phyloP scores from a whole-genome alignment of 1,284 basidiomycete species.

The Pseudozyma thailandica region DNA sequence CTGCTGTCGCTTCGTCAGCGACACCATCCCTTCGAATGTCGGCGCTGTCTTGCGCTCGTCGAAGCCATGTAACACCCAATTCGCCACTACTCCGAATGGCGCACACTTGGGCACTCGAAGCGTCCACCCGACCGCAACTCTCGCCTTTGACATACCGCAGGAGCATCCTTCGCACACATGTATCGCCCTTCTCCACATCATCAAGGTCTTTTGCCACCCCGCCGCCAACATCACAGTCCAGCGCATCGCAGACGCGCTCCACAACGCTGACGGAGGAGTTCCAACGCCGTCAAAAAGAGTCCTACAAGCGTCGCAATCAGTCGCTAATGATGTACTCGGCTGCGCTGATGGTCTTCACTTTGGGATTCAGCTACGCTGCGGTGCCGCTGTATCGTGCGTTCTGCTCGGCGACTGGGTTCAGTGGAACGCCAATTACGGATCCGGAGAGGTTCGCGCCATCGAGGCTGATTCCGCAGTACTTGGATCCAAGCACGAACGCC shows the following conservation, averaged over 20 bases:
- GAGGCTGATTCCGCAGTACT: slow-evolving; percentile 49
- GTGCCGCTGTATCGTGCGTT: slow-evolving; percentile 97
- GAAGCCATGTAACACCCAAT: not conserved
- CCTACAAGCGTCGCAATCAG: slow-evolving; percentile 71
- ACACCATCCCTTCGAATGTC: slow-evolving; percentile 18
- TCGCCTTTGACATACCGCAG: not conserved
- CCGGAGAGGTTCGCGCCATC: slow-evolving; percentile 55
- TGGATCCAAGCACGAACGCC: slow-evolving; percentile 68
- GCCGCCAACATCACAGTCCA: slow-evolving; percentile 5
- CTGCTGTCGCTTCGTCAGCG: not conserved
- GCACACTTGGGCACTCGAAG: slow-evolving; percentile 42
- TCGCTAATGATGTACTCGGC: slow-evolving; percentile 81
- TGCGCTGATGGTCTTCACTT: slow-evolving; percentile 81
- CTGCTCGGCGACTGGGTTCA: slow-evolving; percentile 96
- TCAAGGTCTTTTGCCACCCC: slow-evolving; percentile 2
- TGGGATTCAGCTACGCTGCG: slow-evolving; percentile 92
- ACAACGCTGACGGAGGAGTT: slow-evolving; percentile 33
- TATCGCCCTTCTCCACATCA: slow-evolving; percentile 19
- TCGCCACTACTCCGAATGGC: slow-evolving; percentile 39
- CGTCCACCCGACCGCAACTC: not conserved
- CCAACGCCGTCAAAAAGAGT: slow-evolving; percentile 35
- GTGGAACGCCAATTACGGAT: slow-evolving; percentile 86
- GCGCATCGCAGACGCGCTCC: slow-evolving; percentile 6
- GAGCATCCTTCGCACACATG: slow-evolving; percentile 9
- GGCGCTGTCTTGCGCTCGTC: slow-evolving; percentile 11